Evolutionary conservation across 768 basidiomycete species (phyloP), one percentile per base, ranked within the genome.

Genomic region (Pseudohyphozyma bogoriensis): DNA sequence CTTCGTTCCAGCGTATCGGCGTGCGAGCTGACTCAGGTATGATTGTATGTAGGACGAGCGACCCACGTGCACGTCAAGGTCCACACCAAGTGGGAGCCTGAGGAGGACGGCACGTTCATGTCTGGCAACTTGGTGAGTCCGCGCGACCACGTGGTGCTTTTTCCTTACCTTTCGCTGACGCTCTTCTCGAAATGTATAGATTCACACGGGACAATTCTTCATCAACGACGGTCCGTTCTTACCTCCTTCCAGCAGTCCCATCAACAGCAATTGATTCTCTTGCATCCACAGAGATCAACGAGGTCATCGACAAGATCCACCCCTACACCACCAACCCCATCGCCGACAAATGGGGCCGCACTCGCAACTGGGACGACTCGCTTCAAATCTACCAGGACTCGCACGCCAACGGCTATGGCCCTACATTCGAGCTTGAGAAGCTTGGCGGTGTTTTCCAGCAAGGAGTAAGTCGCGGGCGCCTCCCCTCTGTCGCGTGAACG

Each of bases 201-300:
- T 59, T 18, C 68, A 69, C 64, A 71, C 70, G 12, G 70, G 70
- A 13, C 70, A 71, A 49, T 62, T 71, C 58, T 71, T 71, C 65
- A 59, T 71, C 35, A 56, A 55, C 26, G 70, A 71, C 42, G 60
- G n/a, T n/a, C n/a, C n/a, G n/a, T n/a, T n/a, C n/a, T n/a, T n/a
- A n/a, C n/a, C 33, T 36, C 35, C 51, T 52, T 13, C 32, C 4
- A 16, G 29, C 50, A 32, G 6, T 51, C 47, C 10, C 29, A 16
- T 20, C 32, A n/a, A n/a, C n/a, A n/a, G n/a, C n/a, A n/a, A n/a
- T n/a, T 24, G 12, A 3, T 36, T 29, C 9, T 28, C 45, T 12
- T n/a, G n/a, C n/a, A n/a, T n/a, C n/a, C n/a, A n/a, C n/a, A n/a
- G n/a, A 28, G 24, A 11, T 49, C 12, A 49, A 49, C 47, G 47